These are phyloP conservation scores for Stagonosporopsis chrysanthemi DNA, from an alignment of 2,329 filamentous ascomycete genomes.

Conservation along the genomic window DNA sequence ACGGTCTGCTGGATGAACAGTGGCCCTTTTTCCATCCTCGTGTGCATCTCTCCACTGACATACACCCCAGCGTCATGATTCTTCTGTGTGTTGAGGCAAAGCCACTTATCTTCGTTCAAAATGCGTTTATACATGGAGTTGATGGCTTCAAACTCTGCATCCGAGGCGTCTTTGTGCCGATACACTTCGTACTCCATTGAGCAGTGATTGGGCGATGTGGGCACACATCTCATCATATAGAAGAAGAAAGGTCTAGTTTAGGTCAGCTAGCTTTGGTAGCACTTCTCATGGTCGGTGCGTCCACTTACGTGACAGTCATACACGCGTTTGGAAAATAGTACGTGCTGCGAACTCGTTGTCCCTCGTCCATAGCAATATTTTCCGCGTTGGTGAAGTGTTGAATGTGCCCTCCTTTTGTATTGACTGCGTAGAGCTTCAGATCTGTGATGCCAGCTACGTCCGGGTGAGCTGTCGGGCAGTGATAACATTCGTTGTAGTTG, in stretches of 20 bases:
- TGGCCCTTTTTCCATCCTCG: conserved; percentile 63
- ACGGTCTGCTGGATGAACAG: conserved; percentile 62
- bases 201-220: conserved; percentile 57
- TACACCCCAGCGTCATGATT: conserved; percentile 68
- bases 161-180: conserved; percentile 63
- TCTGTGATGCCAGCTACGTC: conserved; percentile 64
- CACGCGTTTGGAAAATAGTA: conserved; percentile 36
- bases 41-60: conserved; percentile 67
- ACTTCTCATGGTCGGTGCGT: neutral
- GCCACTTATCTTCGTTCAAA: conserved; percentile 68
- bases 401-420: conserved; percentile 31
- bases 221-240: conserved; percentile 68
- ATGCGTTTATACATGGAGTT: conserved; percentile 67
- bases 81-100: conserved; percentile 52
- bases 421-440: conserved; percentile 57
- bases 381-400: conserved; percentile 32
- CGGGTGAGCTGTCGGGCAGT: conserved; percentile 65
- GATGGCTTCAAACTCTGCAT: conserved; percentile 63
- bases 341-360: conserved; percentile 29
- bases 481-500: conserved; percentile 72
- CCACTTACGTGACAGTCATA: conserved; percentile 27
- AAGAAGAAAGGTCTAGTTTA: conserved; percentile 59
- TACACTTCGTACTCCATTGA: conserved; percentile 68
- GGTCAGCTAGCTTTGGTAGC: conserved; percentile 1
- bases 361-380: conserved; percentile 22